These are phyloP conservation scores for Aureobasidium zeae DNA, from an alignment of 2,329 filamentous ascomycete genomes.

Conservation along the genomic window DNA sequence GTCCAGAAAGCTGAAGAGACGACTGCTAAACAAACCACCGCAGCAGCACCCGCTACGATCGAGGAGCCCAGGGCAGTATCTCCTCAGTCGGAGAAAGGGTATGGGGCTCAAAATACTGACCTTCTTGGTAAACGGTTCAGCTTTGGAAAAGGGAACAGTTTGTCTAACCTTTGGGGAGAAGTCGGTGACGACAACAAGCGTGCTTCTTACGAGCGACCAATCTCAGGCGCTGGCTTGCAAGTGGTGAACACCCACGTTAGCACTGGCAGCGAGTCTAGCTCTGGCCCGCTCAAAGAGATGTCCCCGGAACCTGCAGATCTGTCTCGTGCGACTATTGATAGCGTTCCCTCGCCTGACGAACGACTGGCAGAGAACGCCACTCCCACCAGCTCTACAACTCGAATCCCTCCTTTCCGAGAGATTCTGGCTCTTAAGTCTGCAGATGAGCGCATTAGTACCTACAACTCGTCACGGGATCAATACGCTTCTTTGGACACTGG, in stretches of 20 bases:
- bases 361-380: not conserved
- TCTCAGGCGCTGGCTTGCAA: slow-evolving; percentile 29
- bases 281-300: not conserved
- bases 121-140: slow-evolving; percentile 30
- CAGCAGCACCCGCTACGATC: not conserved
- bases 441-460: slow-evolving; percentile 62
- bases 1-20: slow-evolving; percentile 9
- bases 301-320: not conserved
- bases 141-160: slow-evolving; percentile 27
- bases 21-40: not conserved
- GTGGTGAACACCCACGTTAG: slow-evolving; percentile 35
- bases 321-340: not conserved
- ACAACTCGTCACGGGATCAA: slow-evolving; percentile 60
- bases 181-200: slow-evolving; percentile 16
- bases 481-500: slow-evolving; percentile 68
- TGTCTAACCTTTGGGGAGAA: slow-evolving; percentile 7
- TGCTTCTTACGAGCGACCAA: slow-evolving; percentile 24
- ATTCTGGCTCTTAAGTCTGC: slow-evolving; percentile 61
- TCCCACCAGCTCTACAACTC: slow-evolving; percentile 19
- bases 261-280: slow-evolving; percentile 18
- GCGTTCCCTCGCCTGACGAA: not conserved
- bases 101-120: not conserved
- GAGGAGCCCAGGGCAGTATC: not conserved
- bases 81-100: not conserved
- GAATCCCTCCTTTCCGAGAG: slow-evolving; percentile 58